Conservation (phyloP, 495 filamentous ascomycete species). For the Podospora anserina region DNA sequence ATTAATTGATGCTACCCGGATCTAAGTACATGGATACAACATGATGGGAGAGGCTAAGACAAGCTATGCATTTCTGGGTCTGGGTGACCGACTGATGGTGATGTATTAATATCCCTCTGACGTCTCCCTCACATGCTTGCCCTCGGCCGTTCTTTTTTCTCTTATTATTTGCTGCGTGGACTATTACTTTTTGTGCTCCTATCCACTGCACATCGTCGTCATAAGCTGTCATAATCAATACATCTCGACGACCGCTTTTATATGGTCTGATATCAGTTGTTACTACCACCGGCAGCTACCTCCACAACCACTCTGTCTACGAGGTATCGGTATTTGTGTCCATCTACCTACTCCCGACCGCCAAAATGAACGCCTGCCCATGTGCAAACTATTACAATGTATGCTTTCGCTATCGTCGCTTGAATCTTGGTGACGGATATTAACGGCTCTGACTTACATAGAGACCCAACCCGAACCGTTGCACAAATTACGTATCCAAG, state of each 20-base stretch:
- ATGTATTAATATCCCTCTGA: not conserved
- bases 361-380: not conserved
- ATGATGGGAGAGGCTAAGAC: not conserved
- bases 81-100: too few species aligned
- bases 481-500: conserved; percentile 43
- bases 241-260: not conserved
- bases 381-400: not conserved
- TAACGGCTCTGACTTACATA: not conserved
- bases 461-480: conserved; percentile 36
- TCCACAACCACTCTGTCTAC: not conserved
- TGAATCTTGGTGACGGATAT: not conserved
- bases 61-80: not conserved
- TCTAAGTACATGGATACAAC: not conserved
- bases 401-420: not conserved
- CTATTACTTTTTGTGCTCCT: not conserved
- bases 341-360: not conserved
- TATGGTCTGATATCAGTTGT: not conserved
- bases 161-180: not conserved
- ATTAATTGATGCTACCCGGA: not conserved
- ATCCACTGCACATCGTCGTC: not conserved
- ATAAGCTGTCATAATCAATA: not conserved
- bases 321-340: not conserved
- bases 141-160: not conserved
- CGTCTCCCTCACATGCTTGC: not conserved
- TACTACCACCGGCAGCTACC: too few species aligned